These are phyloP conservation scores for Hyaloscypha finlandica DNA, from an alignment of 495 filamentous ascomycete species.

Conservation along the genomic window DNA sequence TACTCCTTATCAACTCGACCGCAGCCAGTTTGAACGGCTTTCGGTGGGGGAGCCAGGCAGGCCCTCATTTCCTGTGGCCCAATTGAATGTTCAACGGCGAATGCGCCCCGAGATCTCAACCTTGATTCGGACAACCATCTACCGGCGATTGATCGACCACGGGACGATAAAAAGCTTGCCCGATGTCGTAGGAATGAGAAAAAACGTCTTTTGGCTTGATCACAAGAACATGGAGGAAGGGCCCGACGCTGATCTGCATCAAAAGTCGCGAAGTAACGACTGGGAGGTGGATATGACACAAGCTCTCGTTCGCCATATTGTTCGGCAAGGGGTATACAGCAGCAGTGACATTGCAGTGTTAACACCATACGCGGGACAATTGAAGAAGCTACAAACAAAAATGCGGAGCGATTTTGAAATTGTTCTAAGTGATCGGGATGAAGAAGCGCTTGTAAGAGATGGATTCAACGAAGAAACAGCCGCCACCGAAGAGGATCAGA, in stretches of 20 bases:
- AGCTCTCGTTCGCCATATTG: constrained; percentile 68
- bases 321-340: constrained; percentile 65
- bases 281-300: constrained; percentile 68
- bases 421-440: constrained; percentile 67
- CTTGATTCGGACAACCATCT: constrained; percentile 59
- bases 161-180: constrained; percentile 56
- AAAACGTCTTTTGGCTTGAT: constrained; percentile 74
- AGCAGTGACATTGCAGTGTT: constrained; percentile 73
- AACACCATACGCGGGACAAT: constrained; percentile 88
- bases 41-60: constrained; percentile 28
- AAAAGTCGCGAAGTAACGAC: constrained; percentile 53
- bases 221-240: constrained; percentile 59
- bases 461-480: constrained; percentile 35
- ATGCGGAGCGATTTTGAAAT: constrained; percentile 59
- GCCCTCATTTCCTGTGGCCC: constrained; percentile 37
- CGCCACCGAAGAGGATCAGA: constrained; percentile 25
- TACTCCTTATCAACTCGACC: constrained; percentile 41
- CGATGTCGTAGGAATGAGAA: constrained; percentile 77
- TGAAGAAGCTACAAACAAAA: constrained; percentile 56
- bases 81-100: constrained; percentile 67
- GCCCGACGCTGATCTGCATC: constrained; percentile 37
- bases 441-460: constrained; percentile 56
- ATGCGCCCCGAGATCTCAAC: constrained; percentile 70
- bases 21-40: constrained; percentile 49
- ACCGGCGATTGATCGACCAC: constrained; percentile 70